Base-by-base conservation (phyloP, 805 yeast genomes). In the Yarrowia sp. region DNA sequence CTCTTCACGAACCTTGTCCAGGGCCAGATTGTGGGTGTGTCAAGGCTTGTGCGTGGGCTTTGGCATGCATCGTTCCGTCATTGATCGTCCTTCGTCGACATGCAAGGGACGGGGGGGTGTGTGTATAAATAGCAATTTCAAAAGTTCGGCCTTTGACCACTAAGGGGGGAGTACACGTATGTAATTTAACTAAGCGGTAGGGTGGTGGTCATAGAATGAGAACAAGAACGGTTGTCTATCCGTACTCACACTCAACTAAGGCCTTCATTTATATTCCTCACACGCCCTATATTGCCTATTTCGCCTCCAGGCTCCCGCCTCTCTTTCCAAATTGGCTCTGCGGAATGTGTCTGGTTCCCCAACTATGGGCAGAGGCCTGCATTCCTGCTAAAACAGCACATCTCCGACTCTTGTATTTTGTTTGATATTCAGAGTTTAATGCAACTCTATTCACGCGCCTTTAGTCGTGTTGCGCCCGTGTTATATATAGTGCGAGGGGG, bases 341-440 rank as follows among this genome's bases (percentile, higher is more conserved):
- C 9, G 59, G 63, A 56, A 56, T 56, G 63, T 26, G 63, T 5
- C 22, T 16, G 41, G 11, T 26, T 26, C 32, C 32, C 32, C 32
- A 26, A 26, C 32, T 26, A 26, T 48, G 52, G 14, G 38, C 22
- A 48, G 49, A 19, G 16, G 59, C 45, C 45, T 53, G 59, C 61
- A 55, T 55, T 55, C 61, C 61, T 40, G 61, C 46, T 55, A 55
- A 55, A 55, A 55, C 48, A 56, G 48, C 48, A 26, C 63, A 56
- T 56, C 63, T 56, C 46, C 63, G 48, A 41, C 48, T 2, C 22
- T 5, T 26, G 46, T 8, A 3, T 15, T 42, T 56, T 56, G 63
- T 56, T 41, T 41, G 48, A 56, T 3, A n/a, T 41, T 14, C 22
- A 56, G 43, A 56, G 63, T 56, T 41, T 56, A 56, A 56, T 41